Conservation (phyloP, 768 basidiomycete species). For the Leucocoprinus birnbaumii region DNA sequence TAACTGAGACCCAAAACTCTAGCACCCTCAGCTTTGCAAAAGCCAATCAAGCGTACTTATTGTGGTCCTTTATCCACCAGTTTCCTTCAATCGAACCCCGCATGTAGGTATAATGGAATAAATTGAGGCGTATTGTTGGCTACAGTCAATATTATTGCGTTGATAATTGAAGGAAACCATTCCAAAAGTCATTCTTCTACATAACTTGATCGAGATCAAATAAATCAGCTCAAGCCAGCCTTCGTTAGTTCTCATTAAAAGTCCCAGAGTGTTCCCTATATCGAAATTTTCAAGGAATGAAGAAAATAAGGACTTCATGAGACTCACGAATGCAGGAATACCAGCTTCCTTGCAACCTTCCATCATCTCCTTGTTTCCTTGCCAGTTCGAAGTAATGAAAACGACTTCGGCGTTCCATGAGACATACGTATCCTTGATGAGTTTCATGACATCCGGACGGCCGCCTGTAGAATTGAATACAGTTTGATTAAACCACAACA, state of each 20-base stretch:
- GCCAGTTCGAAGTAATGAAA: conserved; percentile 79
- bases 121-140: neutral
- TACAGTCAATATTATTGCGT: conserved; percentile 11
- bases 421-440: conserved; percentile 69
- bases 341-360: conserved; percentile 71
- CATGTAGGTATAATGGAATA: too few species aligned
- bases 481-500: too few species aligned
- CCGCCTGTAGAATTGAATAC: conserved; percentile 51
- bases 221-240: neutral
- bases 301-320: neutral
- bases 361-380: conserved; percentile 82
- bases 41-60: too few species aligned
- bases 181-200: neutral
- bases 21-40: too few species aligned
- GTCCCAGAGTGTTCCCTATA: conserved; percentile 69
- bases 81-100: too few species aligned
- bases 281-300: neutral
- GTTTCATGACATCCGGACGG: conserved; percentile 76
- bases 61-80: too few species aligned
- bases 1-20: too few species aligned
- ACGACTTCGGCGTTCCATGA: conserved; percentile 83
- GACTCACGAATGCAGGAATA: conserved; percentile 61
- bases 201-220: neutral
- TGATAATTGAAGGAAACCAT: neutral
- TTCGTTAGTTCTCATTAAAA: conserved; percentile 34